Evolutionary conservation across 768 basidiomycete genomes (phyloP), one percentile per base, ranked within the genome.

Genomic region (Termitomyces sp.): DNA sequence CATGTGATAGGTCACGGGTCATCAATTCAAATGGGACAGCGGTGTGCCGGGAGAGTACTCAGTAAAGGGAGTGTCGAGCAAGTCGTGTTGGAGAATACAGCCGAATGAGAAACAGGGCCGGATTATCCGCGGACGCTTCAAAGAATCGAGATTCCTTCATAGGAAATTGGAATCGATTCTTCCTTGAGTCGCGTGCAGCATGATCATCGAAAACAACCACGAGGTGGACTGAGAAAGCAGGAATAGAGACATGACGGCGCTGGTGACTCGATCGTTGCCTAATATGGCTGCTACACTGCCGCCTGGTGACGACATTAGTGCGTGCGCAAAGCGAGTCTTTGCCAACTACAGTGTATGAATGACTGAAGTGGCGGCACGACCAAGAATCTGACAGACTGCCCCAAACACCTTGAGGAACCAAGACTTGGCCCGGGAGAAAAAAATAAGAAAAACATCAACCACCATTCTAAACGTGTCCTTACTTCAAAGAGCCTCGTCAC

Each of bases 1-100:
- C 53, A 54, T 54, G 53, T 54, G 46, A 16, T 38, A 40, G 32
- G 31, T 55, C 54, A 55, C 33, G 41, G 18, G 54, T 31, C 9
- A 15, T 32, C 23, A 33, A 40, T 7, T 12, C 42, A 35, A n/a
- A 36, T 38, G 48, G 32, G 23, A 23, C 22, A 7, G 16, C 22
- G 13, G 16, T 25, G 22, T 16, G 22, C 33, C 46, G 32, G 31
- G 15, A 12, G 23, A 29, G 9, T 29, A 4, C n/a, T n/a, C n/a
- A n/a, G n/a, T n/a, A 6, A 27, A 27, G n/a, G 9, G 23, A 16
- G 16, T 23, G 6, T 36, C 16, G 23, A 48, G 32, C 22, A 4
- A 22, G 7, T n/a, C n/a, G n/a, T n/a, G 15, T 35, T 22, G 22
- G 33, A 47, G 22, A 32, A 35, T 23, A 12, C 15, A 7, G 22